These are phyloP conservation scores for Nicotiana benthamiana DNA, from an alignment of 257 asterid genomes.

Conservation along the genomic window DNA sequence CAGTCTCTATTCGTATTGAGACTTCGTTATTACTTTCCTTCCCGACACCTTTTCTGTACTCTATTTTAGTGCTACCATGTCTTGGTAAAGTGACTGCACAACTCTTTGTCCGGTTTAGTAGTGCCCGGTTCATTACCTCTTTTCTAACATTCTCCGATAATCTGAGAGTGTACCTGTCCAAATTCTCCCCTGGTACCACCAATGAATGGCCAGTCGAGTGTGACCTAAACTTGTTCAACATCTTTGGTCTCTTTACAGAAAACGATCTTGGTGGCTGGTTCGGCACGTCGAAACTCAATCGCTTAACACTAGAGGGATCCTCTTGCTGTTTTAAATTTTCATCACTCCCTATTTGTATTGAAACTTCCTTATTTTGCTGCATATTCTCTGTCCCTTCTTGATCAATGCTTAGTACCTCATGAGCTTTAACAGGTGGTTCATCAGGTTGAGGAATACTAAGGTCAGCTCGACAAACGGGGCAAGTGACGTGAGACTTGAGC, in stretches of 20 bases:
- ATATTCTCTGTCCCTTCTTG: not conserved
- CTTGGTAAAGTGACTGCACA: slow-evolving; percentile 25
- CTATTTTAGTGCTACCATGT: slow-evolving; percentile 40
- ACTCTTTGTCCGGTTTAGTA: slow-evolving; percentile 46
- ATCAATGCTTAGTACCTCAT: not conserved
- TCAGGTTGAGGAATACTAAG: slow-evolving; percentile 30
- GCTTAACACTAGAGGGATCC: slow-evolving; percentile 4
- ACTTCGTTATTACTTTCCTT: slow-evolving; percentile 11
- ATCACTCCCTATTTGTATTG: slow-evolving; percentile 30
- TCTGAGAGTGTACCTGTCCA: slow-evolving; percentile 67
- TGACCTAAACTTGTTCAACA: slow-evolving; percentile 53
- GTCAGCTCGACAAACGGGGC: slow-evolving; percentile 90
- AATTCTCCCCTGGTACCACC: slow-evolving; percentile 60
- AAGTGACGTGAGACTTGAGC: slow-evolving; percentile 78
- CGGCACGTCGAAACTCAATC: slow-evolving; percentile 24
- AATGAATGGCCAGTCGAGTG: slow-evolving; percentile 91
- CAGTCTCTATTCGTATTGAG: slow-evolving; percentile 29
- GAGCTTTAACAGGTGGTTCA: slow-evolving; percentile 13
- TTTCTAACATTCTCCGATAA: slow-evolving; percentile 54
- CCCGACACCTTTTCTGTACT: slow-evolving; percentile 10
- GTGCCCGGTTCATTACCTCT: slow-evolving; percentile 64
- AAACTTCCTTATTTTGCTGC: slow-evolving; percentile 23
- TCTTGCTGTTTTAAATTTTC: slow-evolving; percentile 1
- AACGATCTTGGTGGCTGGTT: slow-evolving; percentile 38
- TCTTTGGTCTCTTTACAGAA: slow-evolving; percentile 25